phyloP scores from a whole-genome alignment of 2,329 filamentous ascomycete species.

The Diaporthe citriasiana region DNA sequence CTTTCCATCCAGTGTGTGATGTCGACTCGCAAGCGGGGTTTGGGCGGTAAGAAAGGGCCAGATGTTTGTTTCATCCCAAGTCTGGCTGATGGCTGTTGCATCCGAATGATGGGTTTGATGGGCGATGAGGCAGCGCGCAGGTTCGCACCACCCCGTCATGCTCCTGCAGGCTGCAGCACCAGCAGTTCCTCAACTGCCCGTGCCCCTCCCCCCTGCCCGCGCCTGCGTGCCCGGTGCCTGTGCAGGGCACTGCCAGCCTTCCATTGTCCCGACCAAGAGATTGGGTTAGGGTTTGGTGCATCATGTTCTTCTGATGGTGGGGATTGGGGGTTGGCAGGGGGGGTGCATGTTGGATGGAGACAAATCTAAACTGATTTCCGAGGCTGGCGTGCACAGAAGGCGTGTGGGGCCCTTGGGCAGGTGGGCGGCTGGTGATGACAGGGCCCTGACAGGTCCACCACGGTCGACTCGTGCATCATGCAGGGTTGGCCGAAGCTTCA shows the following conservation, averaged over 20 bases:
- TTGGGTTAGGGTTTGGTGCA: constrained; percentile 42
- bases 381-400: constrained; percentile 29
- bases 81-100: constrained; percentile 40
- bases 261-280: constrained; percentile 19
- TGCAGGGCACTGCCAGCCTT: constrained; percentile 12
- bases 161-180: constrained; percentile 6
- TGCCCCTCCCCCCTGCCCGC: not conserved
- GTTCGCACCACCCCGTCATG: constrained; percentile 25
- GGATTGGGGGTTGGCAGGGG: not conserved
- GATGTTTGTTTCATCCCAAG: constrained; percentile 43
- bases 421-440: constrained; percentile 42
- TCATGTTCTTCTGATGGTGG: constrained; percentile 2
- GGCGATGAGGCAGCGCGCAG: constrained; percentile 35
- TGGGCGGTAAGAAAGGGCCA: constrained; percentile 34
- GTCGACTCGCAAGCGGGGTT: constrained; percentile 32
- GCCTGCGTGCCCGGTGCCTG: constrained; percentile 9
- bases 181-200: not conserved
- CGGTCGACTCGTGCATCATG: constrained; percentile 43
- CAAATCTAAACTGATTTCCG: constrained; percentile 32
- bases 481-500: constrained; percentile 40
- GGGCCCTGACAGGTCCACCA: constrained; percentile 40
- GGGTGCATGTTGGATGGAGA: constrained; percentile 21
- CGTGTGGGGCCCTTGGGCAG: constrained; percentile 16
- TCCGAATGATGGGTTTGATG: constrained; percentile 38
- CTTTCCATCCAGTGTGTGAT: constrained; percentile 24